Percentiles rank a stretch among this genome's conserved stretches.
Evolutionary conservation across 1,284 basidiomycete genomes (phyloP).

Genomic region (Coriolopsis trogii): DNA sequence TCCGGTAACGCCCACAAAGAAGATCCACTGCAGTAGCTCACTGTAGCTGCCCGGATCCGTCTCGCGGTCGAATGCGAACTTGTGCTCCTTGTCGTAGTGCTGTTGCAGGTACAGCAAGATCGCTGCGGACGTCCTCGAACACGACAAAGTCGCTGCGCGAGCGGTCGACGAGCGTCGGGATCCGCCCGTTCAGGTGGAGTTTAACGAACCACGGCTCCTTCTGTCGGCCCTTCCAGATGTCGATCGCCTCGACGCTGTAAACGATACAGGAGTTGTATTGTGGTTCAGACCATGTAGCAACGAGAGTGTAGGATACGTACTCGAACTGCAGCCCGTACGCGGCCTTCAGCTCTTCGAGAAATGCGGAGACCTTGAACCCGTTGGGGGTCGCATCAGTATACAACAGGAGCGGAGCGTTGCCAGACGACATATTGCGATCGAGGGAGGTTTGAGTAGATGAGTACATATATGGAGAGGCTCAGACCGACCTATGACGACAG

Average conservation of each 20-base stretch:
- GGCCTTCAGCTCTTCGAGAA: slow-evolving; percentile 36
- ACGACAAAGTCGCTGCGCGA: slow-evolving; percentile 49
- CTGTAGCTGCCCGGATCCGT: slow-evolving; percentile 46
- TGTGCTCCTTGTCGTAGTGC: slow-evolving; percentile 50
- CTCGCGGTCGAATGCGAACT: slow-evolving; percentile 48
- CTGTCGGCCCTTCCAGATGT: slow-evolving; percentile 47
- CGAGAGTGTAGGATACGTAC: slow-evolving; percentile 18
- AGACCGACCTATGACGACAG: too few relatives aligned
- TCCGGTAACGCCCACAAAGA: slow-evolving; percentile 54
- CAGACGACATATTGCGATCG: slow-evolving; percentile 16
- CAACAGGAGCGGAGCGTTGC: slow-evolving; percentile 54
- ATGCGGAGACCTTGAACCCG: slow-evolving; percentile 49
- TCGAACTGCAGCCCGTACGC: slow-evolving; percentile 34
- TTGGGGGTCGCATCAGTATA: slow-evolving; percentile 75
- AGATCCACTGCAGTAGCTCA: slow-evolving; percentile 80
- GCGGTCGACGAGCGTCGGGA: slow-evolving; percentile 51
- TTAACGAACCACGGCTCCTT: slow-evolving; percentile 58
- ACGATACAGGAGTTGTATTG: not conserved
- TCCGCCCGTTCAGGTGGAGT: slow-evolving; percentile 66
- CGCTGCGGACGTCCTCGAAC: slow-evolving; percentile 57
- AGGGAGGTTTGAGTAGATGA: too few relatives aligned
- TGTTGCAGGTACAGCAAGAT: slow-evolving; percentile 58
- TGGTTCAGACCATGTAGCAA: not conserved
- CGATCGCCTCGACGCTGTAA: slow-evolving; percentile 39
- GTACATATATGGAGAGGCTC: too few relatives aligned